Percentiles rank a stretch among this genome's conserved stretches.
Evolutionary conservation across 2,329 filamentous ascomycete genomes (phyloP).

Genomic region (Botrytis fragariae): DNA sequence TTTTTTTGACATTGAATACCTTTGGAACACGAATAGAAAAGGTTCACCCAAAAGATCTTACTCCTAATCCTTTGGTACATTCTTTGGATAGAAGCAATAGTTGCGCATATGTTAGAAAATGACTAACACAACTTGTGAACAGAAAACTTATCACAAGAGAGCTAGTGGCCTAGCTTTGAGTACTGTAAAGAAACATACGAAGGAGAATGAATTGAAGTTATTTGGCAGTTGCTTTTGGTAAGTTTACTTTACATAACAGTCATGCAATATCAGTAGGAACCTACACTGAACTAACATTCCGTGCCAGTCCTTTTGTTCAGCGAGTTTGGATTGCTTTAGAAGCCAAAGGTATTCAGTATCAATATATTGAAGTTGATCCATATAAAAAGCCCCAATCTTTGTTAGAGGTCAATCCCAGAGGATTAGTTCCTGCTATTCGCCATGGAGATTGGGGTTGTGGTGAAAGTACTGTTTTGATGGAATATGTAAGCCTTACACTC

Average conservation of each 20-base stretch:
- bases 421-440: conserved; percentile 71
- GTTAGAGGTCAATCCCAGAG: conserved; percentile 72
- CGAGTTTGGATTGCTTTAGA: conserved; percentile 88
- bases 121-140: conserved; percentile 43
- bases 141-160: conserved; percentile 70
- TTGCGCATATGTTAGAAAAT: conserved; percentile 43
- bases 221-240: conserved; percentile 85
- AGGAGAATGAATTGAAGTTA: conserved; percentile 69
- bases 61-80: neutral
- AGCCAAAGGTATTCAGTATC: conserved; percentile 72
- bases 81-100: neutral
- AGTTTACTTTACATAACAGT: conserved; percentile 30
- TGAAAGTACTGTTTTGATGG: conserved; percentile 77
- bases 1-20: neutral
- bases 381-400: conserved; percentile 70
- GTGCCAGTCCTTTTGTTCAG: conserved; percentile 70
- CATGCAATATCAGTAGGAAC: conserved; percentile 25
- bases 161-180: conserved; percentile 67
- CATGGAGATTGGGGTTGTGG: conserved; percentile 81
- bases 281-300: conserved; percentile 19
- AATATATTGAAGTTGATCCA: conserved; percentile 83
- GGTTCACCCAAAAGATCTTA: neutral
- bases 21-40: neutral
- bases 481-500: conserved; percentile 61
- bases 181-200: conserved; percentile 69